These are phyloP conservation scores for Kwoniella sp. DNA, from an alignment of 768 basidiomycete species.

Conservation along the genomic window DNA sequence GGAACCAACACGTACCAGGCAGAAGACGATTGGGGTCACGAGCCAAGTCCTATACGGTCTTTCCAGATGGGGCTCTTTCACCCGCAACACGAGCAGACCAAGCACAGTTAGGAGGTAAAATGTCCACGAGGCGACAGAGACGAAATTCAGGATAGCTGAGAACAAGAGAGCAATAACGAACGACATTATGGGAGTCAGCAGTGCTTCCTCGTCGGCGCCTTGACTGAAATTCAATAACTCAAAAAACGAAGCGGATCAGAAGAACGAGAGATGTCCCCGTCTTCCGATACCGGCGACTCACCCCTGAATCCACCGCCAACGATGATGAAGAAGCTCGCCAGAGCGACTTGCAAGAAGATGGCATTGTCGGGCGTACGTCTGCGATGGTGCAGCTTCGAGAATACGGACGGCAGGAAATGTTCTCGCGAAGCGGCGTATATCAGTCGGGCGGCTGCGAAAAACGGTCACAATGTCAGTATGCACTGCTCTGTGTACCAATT, in stretches of 20 bases:
- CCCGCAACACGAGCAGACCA: constrained; percentile 79
- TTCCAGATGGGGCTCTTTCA: constrained; percentile 87
- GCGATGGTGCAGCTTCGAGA: constrained; percentile 72
- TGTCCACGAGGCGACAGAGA: constrained; percentile 53
- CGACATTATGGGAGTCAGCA: neutral
- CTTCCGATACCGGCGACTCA: constrained; percentile 14
- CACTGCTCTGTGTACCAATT: too few species aligned
- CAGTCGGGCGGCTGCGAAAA: constrained; percentile 76
- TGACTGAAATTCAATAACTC: too few species aligned
- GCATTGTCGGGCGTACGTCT: constrained; percentile 88
- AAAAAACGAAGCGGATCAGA: neutral
- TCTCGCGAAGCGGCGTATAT: constrained; percentile 88
- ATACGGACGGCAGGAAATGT: constrained; percentile 79
- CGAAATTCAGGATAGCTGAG: constrained; percentile 78
- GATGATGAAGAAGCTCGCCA: constrained; percentile 75
- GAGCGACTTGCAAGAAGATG: constrained; percentile 71
- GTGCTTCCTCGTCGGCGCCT: neutral
- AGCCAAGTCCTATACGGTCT: constrained; percentile 93
- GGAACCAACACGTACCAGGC: constrained; percentile 64
- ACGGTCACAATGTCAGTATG: too few species aligned
- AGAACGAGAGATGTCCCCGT: neutral
- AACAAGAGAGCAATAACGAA: neutral
- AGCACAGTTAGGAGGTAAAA: constrained; percentile 61
- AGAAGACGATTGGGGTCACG: constrained; percentile 84
- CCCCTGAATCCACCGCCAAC: constrained; percentile 85